Base-by-base conservation (phyloP, 495 filamentous ascomycete species). In the Lophium mytilinum region DNA sequence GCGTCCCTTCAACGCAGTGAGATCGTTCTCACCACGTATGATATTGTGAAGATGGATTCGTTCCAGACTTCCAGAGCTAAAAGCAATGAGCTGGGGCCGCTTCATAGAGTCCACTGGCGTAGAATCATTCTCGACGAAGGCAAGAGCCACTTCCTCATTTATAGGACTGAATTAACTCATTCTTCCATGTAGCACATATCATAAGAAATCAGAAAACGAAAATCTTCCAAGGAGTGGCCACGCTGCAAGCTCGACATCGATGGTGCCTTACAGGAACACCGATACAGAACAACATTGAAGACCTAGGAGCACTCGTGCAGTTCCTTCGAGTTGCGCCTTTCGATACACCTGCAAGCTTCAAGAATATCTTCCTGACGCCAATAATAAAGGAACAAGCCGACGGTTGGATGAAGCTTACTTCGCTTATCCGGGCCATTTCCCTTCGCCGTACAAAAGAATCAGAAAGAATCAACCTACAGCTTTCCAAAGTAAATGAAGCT, bases 211-310 rank as follows among this genome's bases (percentile, higher is more conserved):
- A 59, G 15, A 50, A 51, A 11, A 56, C 61, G 8, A 45, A 33
- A 30, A 52, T 46, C 11, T 53, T 52, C 37, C 52, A 49, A 15
- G 43, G 57, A 9, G 57, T 60, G 0, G 18, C 17, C 48, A 34
- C 41, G 15, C 18, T 64, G 1, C 46, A 53, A 10, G 61, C 57
- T 24, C 52, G 42, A 19, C 50, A 37, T 11, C 52, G 61, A 5
- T 64, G 61, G 61, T 64, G 61, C 30, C 48, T 64, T 3, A 60
- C 61, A 9, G 61, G 61, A 30, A 64, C 61, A 12, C 61, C 61
- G 6, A 64, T 64, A 11, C 61, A 64, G 43, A 64, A 64, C 50
- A 46, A 53, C 7, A 30, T 64, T 4, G 61, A 64, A 34, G 61
- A 64, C 46, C 52, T 60, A 15, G 61, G 57, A 3, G 54, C 61